Conservation (phyloP, 345 rosid species). For the Sisymbrium irio region DNA sequence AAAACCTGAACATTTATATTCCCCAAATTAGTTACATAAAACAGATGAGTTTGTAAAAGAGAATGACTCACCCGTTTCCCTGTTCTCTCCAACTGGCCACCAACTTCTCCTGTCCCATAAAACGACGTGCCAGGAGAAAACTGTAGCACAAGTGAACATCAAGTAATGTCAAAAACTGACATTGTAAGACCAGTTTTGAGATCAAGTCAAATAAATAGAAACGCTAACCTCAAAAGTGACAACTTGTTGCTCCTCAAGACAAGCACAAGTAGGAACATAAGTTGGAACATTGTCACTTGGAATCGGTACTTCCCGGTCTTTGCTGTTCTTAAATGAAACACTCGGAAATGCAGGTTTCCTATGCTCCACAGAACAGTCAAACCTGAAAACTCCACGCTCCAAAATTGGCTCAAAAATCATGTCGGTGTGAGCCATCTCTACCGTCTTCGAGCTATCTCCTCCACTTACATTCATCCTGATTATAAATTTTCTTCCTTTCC, state of each 20-base stretch:
- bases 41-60: not conserved
- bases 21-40: not conserved
- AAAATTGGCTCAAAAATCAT: conserved; percentile 73
- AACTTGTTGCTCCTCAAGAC: conserved; percentile 51
- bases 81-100: conserved; percentile 90
- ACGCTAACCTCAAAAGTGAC: conserved; percentile 62
- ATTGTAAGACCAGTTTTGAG: not conserved
- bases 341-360: conserved; percentile 65
- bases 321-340: conserved; percentile 55
- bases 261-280: conserved; percentile 47
- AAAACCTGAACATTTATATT: conserved; percentile 50
- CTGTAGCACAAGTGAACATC: conserved; percentile 36
- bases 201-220: not conserved
- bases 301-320: conserved; percentile 55
- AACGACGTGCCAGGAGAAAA: conserved; percentile 76
- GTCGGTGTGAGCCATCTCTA: conserved; percentile 35
- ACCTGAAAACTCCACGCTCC: conserved; percentile 74
- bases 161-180: not conserved
- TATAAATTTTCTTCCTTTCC: conserved; percentile 13
- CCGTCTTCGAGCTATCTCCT: conserved; percentile 30
- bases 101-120: conserved; percentile 96
- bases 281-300: conserved; percentile 43
- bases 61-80: conserved; percentile 68
- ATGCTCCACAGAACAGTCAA: conserved; percentile 59
- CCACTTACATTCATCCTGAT: conserved; percentile 44